These are phyloP conservation scores for Alternaria panax DNA, from an alignment of 2,329 filamentous ascomycete genomes.

Conservation along the genomic window DNA sequence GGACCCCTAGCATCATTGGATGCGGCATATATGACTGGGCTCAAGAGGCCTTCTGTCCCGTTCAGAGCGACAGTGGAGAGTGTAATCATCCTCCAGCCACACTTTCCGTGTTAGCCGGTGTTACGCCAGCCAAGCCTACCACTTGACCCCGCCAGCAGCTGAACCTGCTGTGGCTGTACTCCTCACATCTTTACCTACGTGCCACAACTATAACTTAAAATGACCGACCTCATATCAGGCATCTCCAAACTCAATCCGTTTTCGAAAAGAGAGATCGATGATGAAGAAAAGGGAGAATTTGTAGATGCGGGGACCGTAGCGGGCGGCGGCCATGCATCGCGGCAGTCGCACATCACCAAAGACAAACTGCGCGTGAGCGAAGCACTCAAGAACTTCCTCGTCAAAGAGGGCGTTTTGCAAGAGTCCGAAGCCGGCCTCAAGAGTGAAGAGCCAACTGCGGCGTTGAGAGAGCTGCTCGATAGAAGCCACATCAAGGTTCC, in stretches of 20 bases:
- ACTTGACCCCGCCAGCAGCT: slow-evolving; percentile 9
- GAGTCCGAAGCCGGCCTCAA: slow-evolving; percentile 58
- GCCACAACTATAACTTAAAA: slow-evolving; percentile 16
- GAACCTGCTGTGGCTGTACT: slow-evolving; percentile 10
- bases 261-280: slow-evolving; percentile 44
- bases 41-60: background rate
- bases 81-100: background rate
- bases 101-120: slow-evolving; percentile 5
- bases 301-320: slow-evolving; percentile 61
- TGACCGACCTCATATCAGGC: slow-evolving; percentile 46
- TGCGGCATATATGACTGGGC: background rate
- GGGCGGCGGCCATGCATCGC: slow-evolving; percentile 66
- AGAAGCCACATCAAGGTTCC: slow-evolving; percentile 67
- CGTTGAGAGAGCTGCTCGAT: slow-evolving; percentile 61
- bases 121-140: slow-evolving; percentile 15
- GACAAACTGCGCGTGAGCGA: slow-evolving; percentile 66
- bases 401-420: slow-evolving; percentile 60
- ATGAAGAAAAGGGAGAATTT: slow-evolving; percentile 64
- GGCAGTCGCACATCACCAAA: slow-evolving; percentile 58
- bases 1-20: background rate
- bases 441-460: slow-evolving; percentile 53
- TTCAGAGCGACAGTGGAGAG: background rate
- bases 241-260: slow-evolving; percentile 46
- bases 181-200: slow-evolving; percentile 5
- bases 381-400: slow-evolving; percentile 64